Evolutionary conservation across 768 basidiomycete species (phyloP), one percentile per base, ranked within the genome.

Genomic region (Leccinum olivaceopallidum): DNA sequence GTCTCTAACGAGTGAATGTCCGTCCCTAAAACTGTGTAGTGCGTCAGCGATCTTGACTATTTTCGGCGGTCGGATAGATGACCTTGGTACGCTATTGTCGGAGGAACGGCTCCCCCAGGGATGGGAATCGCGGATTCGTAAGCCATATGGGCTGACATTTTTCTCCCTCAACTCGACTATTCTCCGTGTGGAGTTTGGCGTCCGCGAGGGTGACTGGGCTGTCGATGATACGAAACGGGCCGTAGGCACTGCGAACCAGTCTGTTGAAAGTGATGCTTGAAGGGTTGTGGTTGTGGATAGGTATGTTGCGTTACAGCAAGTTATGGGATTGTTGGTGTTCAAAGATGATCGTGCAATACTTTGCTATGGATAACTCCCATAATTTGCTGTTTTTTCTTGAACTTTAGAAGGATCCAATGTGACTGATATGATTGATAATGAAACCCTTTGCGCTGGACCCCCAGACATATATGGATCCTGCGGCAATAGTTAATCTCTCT

Each of bases 81-180:
- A 87, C 57, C 65, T 91, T 30, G 73, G 79, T 44, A 61, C 79
- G 1, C 65, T 89, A 52, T 73, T 92, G 24, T 67, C 76, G 4
- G 87, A 92, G 55, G 90, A 92, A 64, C 82, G 88, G 22, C 67
- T 92, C 28, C 85, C 86, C 2, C 77, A 86, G 0, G 84, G 84
- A n/a, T 92, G 88, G 88, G 88, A 90, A 67, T 79, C 89, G 0
- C 75, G 80, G 20, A 71, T 84, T 34, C 77, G 80, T 26, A 72
- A 78, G 34, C 81, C 74, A 1, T 73, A 79, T 58, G 89, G 90
- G 0, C 68, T 90, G 32, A 89, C 88, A 0, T 71, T 91, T 18
- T 51, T 73, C 6, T 71, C 71, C 5, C 85, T 88, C 75, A 88
- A 90, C 67, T 44, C 42, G 13, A 53, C 55, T 10, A 32, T 39